Conservation (phyloP, 805 yeast genomes). For the Candida hungchunana region DNA sequence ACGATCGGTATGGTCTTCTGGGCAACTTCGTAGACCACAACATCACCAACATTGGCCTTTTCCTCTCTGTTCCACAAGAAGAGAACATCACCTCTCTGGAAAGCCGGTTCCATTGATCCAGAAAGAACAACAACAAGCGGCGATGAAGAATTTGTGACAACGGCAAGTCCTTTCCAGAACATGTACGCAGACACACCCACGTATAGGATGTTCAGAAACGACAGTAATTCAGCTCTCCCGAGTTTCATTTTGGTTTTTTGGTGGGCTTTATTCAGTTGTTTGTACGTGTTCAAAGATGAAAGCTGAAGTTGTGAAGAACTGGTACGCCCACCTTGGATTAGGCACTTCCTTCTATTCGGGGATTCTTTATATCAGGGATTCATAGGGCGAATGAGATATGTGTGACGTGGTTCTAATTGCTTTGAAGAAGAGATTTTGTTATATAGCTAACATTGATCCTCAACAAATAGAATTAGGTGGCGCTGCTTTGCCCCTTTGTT, state of each 20-base stretch:
- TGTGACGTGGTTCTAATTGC: too few relatives aligned
- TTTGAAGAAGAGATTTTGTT: too few relatives aligned
- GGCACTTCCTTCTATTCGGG: too few relatives aligned
- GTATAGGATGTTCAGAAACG: slow-evolving; percentile 67
- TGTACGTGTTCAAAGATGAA: too few relatives aligned
- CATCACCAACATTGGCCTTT: slow-evolving; percentile 74
- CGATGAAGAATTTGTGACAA: slow-evolving; percentile 77
- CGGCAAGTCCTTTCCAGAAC: slow-evolving; percentile 81
- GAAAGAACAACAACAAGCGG: slow-evolving; percentile 96
- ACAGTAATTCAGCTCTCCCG: slow-evolving; percentile 57
- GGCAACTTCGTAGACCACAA: slow-evolving; percentile 85
- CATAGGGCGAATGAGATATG: too few relatives aligned
- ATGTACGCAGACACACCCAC: slow-evolving; percentile 86
- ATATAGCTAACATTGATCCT: too few relatives aligned
- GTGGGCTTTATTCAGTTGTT: too few relatives aligned
- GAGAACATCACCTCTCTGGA: slow-evolving; percentile 94
- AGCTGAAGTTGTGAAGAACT: too few relatives aligned
- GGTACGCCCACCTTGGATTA: too few relatives aligned
- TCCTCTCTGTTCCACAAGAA: slow-evolving; percentile 84
- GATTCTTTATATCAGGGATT: too few relatives aligned
- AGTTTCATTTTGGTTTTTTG: slow-evolving; percentile 43
- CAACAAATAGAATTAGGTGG: too few relatives aligned
- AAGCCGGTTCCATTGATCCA: slow-evolving; percentile 99
- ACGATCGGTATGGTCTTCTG: slow-evolving; percentile 91
- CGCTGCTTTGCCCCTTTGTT: too few relatives aligned